phyloP scores from a whole-genome alignment of 805 yeast species.

The Lipomyces kockii region DNA sequence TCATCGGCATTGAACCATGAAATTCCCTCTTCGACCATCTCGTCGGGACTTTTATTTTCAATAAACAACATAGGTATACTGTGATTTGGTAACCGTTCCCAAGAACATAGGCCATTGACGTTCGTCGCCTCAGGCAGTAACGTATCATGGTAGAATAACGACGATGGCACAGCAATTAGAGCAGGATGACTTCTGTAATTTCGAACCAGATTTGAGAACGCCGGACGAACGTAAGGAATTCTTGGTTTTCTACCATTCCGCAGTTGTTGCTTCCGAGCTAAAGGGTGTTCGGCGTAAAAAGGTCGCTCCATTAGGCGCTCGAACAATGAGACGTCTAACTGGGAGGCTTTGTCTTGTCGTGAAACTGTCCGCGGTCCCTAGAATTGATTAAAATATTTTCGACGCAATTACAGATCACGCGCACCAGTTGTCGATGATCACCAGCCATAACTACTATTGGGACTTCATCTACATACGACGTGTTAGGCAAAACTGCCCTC shows the following conservation, averaged over 20 bases:
- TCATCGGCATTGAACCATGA: slow-evolving; percentile 32
- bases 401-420: slow-evolving; percentile 2
- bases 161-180: slow-evolving; percentile 32
- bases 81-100: slow-evolving; percentile 29
- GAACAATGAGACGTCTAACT: slow-evolving; percentile 29
- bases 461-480: slow-evolving; percentile 7
- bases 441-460: slow-evolving; percentile 36
- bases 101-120: slow-evolving; percentile 19
- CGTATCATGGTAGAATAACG: slow-evolving; percentile 33
- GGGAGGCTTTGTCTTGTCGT: slow-evolving; percentile 21
- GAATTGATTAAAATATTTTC: not conserved
- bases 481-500: slow-evolving; percentile 26
- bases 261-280: slow-evolving; percentile 23
- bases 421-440: slow-evolving; percentile 30
- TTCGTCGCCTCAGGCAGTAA: slow-evolving; percentile 29
- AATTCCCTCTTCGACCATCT: slow-evolving; percentile 35
- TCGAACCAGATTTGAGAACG: slow-evolving; percentile 30
- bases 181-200: slow-evolving; percentile 36
- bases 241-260: not conserved
- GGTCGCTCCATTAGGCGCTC: slow-evolving; percentile 30
- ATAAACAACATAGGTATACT: slow-evolving; percentile 30
- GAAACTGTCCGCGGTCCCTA: slow-evolving; percentile 33
- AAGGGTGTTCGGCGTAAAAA: slow-evolving; percentile 27
- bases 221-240: slow-evolving; percentile 24
- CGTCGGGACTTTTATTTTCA: slow-evolving; percentile 25